Base-by-base conservation (phyloP, 768 basidiomycete genomes). In the Russula sp. region DNA sequence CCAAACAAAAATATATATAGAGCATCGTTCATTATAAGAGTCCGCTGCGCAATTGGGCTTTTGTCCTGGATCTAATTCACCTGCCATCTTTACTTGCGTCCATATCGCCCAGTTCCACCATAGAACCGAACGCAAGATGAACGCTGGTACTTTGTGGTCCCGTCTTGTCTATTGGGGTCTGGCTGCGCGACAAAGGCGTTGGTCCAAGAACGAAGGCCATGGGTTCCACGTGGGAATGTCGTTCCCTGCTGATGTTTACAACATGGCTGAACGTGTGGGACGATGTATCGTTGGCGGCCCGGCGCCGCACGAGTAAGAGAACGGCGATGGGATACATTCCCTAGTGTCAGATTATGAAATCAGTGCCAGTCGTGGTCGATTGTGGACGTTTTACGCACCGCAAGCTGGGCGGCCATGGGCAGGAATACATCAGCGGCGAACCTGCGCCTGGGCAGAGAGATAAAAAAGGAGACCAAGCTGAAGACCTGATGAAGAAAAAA, bases 351-450 rank as follows among this genome's bases (percentile, higher is more conserved):
- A 32, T 18, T 13, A n/a, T 11, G 53, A 14, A 22, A 44, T 56
- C 31, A 62, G 32, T 6, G 18, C 54, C 20, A 5, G 22, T 45
- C 35, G 4, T 16, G 47, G n/a, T 2, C 20, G 14, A 52, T 9
- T 35, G 6, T 31, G 16, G n/a, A 18, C 20, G 34, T 5, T 11
- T 4, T 34, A 49, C 55, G 34, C 27, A 62, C 61, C 11, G 55
- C 61, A 6, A 62, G 48, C 7, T 62, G 61, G 14, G 56, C 49
- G 11, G 13, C 10, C 3, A 62, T 31, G 18, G 59, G 61, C 32
- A 2, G 3, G 4, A 44, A 32, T 34, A 56, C 7, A 20, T 35
- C 55, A 4, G 48, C 55, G 8, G 27, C 55, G 8, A 56, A 13
- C 32, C 39, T 62, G 13, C 31, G 32, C 16, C 35, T 31, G 8